A percentile compares a stretch with the other conserved stretches of the same genome.
Evolutionary conservation across 306 rosid species (phyloP).

Genomic region (Rubus parviflorus): DNA sequence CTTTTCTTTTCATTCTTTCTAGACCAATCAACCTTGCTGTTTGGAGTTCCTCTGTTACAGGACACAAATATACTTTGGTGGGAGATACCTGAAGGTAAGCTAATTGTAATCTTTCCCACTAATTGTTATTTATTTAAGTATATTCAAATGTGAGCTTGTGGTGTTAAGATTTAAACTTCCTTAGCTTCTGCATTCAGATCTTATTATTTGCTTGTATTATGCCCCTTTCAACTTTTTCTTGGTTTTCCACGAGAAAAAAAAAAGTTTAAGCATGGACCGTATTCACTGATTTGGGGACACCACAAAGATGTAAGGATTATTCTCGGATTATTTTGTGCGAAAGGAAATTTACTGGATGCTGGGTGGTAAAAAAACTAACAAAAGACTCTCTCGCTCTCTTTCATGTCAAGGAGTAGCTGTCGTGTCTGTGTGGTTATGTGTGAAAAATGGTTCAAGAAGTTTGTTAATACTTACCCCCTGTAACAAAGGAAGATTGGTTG

Average conservation of each 20-base stretch:
- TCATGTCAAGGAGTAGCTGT: not conserved
- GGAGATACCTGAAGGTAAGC: conserved; percentile 83
- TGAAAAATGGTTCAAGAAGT: not conserved
- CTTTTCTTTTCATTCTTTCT: conserved; percentile 21
- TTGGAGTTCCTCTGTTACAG: conserved; percentile 50
- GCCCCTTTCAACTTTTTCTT: not conserved
- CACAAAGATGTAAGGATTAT: not conserved
- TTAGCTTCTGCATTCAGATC: not conserved
- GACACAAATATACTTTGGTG: conserved; percentile 68
- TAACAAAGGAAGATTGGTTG: not conserved
- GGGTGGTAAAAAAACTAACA: too few relatives aligned
- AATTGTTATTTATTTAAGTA: not conserved
- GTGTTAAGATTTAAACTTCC: not conserved
- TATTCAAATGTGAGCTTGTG: not conserved
- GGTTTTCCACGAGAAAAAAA: not conserved
- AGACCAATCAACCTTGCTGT: conserved; percentile 64
- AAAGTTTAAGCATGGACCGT: not conserved
- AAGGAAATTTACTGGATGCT: not conserved
- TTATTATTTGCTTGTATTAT: not conserved
- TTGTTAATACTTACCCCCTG: too few relatives aligned
- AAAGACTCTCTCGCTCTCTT: not conserved
- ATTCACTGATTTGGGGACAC: not conserved
- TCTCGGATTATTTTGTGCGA: not conserved
- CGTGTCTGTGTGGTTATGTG: not conserved
- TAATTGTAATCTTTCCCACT: not conserved